Evolutionary conservation across 176 grass and related monocot species (phyloP).

Genomic region (Oryza brachyantha): DNA sequence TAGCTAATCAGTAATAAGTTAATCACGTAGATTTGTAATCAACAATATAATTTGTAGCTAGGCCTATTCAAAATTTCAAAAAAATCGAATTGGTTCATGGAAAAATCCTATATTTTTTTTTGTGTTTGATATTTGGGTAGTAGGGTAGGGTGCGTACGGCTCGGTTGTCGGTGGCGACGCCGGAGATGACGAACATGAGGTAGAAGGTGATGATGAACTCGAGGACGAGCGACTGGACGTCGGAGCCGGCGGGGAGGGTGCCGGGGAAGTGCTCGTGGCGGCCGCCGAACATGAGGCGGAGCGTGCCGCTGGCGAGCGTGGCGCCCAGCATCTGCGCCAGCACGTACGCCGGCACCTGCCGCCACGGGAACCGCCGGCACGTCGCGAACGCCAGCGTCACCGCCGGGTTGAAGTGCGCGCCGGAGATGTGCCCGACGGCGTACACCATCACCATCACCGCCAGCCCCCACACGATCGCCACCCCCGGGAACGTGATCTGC

Average conservation of each 20-base stretch:
- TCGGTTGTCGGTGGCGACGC: slow-evolving; percentile 80
- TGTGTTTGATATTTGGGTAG: too few species aligned
- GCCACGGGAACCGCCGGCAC: slow-evolving; percentile 75
- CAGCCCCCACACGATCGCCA: slow-evolving; percentile 85
- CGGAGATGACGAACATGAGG: slow-evolving; percentile 94
- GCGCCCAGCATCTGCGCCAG: slow-evolving; percentile 64
- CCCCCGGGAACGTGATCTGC: slow-evolving; percentile 83
- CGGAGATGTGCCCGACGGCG: slow-evolving; percentile 91
- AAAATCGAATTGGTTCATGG: too few species aligned
- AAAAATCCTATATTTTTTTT: too few species aligned
- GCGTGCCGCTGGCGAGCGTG: slow-evolving; percentile 58
- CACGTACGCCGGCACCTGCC: slow-evolving; percentile 67
- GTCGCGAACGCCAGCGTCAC: slow-evolving; percentile 88
- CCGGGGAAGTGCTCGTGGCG: slow-evolving; percentile 60
- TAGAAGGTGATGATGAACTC: slow-evolving; percentile 88
- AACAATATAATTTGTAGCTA: background rate
- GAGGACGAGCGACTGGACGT: slow-evolving; percentile 65
- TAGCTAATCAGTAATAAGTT: too few species aligned
- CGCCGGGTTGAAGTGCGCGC: slow-evolving; percentile 95
- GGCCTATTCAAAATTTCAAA: too few species aligned
- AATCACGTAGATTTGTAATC: too few species aligned
- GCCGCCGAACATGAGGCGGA: slow-evolving; percentile 67
- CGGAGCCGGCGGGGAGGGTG: slow-evolving; percentile 57
- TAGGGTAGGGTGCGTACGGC: slow-evolving; percentile 53
- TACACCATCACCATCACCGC: slow-evolving; percentile 97